A percentile compares a stretch with the other conserved stretches of the same genome.
Evolutionary conservation across 1,284 basidiomycete species (phyloP).

Genomic region (Trametes versicolor): DNA sequence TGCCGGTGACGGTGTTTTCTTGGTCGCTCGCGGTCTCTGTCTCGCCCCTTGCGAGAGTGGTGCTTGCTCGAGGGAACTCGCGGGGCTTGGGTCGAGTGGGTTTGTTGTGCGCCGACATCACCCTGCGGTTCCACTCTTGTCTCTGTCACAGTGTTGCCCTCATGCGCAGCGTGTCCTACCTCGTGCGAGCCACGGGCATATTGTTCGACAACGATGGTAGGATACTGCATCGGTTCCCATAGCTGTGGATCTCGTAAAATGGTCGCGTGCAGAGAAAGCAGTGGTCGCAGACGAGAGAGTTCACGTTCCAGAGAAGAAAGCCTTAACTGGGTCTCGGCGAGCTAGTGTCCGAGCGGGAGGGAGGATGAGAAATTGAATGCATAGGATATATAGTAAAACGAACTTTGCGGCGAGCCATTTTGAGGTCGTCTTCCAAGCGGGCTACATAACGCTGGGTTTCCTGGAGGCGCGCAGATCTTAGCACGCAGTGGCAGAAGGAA

Average conservation of each 20-base stretch:
- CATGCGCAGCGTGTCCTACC: not conserved
- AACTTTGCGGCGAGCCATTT: conserved; percentile 64
- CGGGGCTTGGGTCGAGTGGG: not conserved
- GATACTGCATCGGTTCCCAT: conserved; percentile 28
- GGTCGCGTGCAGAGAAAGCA: conserved; percentile 63
- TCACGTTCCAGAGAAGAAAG: conserved; percentile 60
- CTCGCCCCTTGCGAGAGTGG: conserved; percentile 22
- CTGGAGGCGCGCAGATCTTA: conserved; percentile 42
- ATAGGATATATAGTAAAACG: conserved; percentile 25
- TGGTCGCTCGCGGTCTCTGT: conserved; percentile 16
- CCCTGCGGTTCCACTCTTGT: conserved; percentile 22
- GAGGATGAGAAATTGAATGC: not conserved
- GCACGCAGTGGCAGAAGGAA: not conserved
- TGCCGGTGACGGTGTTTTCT: conserved; percentile 16
- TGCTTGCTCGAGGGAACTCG: not conserved
- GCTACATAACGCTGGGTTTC: conserved; percentile 60
- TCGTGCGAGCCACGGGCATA: not conserved
- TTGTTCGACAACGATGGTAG: not conserved
- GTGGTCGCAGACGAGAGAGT: conserved; percentile 61
- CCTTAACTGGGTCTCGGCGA: conserved; percentile 55
- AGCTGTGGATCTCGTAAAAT: conserved; percentile 35
- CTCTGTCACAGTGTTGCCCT: conserved; percentile 16
- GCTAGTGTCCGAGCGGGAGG: conserved; percentile 43
- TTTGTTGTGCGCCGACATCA: not conserved
- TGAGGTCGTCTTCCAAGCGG: conserved; percentile 62